These are phyloP conservation scores for Miscanthus sacchariflorus DNA, from an alignment of 202 grass and related monocot species.

Conservation along the genomic window DNA sequence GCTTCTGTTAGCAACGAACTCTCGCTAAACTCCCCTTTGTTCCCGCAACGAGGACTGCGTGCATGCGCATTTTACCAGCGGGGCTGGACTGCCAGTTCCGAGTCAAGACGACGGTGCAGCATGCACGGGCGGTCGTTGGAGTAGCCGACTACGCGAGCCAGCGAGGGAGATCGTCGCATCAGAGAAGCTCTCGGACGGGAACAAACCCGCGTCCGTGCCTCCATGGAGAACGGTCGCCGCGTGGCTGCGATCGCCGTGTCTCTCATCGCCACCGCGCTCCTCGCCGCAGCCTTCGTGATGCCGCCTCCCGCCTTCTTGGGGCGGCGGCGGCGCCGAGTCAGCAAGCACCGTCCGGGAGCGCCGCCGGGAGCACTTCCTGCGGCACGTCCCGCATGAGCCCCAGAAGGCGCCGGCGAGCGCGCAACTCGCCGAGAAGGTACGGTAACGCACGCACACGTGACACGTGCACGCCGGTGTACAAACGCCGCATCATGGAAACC, in stretches of 20 bases:
- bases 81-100: background rate
- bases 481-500: background rate
- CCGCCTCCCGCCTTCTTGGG: background rate
- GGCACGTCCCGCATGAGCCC: slow-evolving; percentile 30
- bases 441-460: background rate
- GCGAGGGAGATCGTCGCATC: background rate
- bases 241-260: slow-evolving; percentile 23
- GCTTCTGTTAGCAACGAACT: no score
- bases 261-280: slow-evolving; percentile 33
- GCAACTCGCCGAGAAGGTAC: slow-evolving; percentile 15
- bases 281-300: slow-evolving; percentile 15
- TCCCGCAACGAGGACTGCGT: background rate
- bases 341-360: background rate
- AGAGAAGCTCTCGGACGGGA: no score
- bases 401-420: slow-evolving; percentile 8
- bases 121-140: slow-evolving; percentile 27
- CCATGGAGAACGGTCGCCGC: slow-evolving; percentile 40
- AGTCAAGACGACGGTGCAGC: background rate
- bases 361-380: slow-evolving; percentile 29
- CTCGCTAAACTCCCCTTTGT: no score
- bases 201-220: no score
- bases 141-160: background rate
- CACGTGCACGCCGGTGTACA: background rate
- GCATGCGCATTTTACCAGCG: background rate
- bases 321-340: background rate